phyloP scores from a whole-genome alignment of 192 early-diverging fungal species.

The Jimgerdemannia flammicorona region DNA sequence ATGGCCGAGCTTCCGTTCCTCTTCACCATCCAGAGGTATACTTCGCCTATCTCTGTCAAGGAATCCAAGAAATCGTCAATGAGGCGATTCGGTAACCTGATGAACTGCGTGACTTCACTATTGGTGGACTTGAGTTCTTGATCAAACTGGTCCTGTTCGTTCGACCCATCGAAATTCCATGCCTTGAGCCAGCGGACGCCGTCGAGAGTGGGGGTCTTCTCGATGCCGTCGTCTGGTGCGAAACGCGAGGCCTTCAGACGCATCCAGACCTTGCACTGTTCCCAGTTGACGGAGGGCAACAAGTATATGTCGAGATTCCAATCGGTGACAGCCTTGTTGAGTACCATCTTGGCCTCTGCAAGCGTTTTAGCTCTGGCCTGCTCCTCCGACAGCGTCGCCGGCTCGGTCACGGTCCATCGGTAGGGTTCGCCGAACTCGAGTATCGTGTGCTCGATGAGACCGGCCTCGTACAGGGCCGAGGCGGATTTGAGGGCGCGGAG shows the following conservation, averaged over 20 bases:
- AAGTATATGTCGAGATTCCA: conserved; percentile 29
- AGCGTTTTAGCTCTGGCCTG: conserved; percentile 14
- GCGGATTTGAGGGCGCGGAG: conserved; percentile 25
- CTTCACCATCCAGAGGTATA: conserved; percentile 34
- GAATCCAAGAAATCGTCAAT: conserved; percentile 20
- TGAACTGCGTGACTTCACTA: conserved; percentile 20
- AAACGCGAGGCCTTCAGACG: background rate
- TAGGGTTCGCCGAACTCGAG: conserved; percentile 33
- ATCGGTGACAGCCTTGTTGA: conserved; percentile 11
- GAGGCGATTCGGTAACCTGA: conserved; percentile 17
- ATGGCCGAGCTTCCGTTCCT: background rate
- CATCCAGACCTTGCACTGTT: conserved; percentile 19
- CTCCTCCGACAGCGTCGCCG: background rate
- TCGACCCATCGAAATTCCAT: conserved; percentile 25
- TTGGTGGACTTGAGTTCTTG: conserved; percentile 18
- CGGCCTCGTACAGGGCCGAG: conserved; percentile 16
- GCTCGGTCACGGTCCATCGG: conserved; percentile 25
- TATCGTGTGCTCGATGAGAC: conserved; percentile 22
- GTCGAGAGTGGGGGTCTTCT: conserved; percentile 1
- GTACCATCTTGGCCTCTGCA: conserved; percentile 14
- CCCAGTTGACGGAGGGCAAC: conserved; percentile 28
- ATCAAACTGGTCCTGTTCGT: conserved; percentile 31
- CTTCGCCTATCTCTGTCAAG: conserved; percentile 22
- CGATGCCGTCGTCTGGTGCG: background rate
- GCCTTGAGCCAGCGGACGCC: conserved; percentile 19